These are phyloP conservation scores for Exophiala dermatitidis DNA, from an alignment of 2,329 filamentous ascomycete genomes.

Conservation along the genomic window DNA sequence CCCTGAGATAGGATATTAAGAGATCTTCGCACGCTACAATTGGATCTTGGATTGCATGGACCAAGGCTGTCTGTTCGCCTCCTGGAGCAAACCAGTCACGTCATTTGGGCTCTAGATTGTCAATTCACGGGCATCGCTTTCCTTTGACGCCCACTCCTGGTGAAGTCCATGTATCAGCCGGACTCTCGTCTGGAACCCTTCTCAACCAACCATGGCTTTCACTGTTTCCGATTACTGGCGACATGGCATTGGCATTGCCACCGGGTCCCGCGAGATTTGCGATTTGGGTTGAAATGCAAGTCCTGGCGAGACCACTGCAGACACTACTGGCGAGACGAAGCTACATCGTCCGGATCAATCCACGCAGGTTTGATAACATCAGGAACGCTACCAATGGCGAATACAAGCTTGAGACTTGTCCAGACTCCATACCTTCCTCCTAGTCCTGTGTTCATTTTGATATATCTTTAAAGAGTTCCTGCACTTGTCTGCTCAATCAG, in stretches of 20 bases:
- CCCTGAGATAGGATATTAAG: too few species aligned
- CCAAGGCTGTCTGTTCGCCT: too few species aligned
- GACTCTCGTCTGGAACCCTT: neutral
- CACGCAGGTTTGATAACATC: neutral
- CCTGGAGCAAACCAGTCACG: neutral
- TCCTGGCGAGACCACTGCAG: neutral
- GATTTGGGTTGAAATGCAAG: neutral
- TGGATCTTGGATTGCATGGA: too few species aligned
- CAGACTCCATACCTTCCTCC: neutral
- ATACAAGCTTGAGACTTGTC: neutral
- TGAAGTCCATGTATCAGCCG: neutral
- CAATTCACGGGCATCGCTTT: neutral
- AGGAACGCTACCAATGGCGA: neutral
- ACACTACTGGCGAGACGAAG: neutral
- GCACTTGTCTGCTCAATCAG: too few species aligned
- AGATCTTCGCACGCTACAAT: too few species aligned
- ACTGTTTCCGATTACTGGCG: neutral
- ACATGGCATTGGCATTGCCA: neutral
- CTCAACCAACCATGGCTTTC: neutral
- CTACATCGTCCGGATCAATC: neutral
- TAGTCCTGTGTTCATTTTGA: neutral
- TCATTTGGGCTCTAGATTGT: constrained; percentile 10
- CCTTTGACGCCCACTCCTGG: neutral
- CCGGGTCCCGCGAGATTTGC: neutral
- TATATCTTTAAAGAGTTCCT: too few species aligned